phyloP scores from a whole-genome alignment of 2,329 filamentous ascomycete genomes.

The Hymenoscyphus fructigenus region DNA sequence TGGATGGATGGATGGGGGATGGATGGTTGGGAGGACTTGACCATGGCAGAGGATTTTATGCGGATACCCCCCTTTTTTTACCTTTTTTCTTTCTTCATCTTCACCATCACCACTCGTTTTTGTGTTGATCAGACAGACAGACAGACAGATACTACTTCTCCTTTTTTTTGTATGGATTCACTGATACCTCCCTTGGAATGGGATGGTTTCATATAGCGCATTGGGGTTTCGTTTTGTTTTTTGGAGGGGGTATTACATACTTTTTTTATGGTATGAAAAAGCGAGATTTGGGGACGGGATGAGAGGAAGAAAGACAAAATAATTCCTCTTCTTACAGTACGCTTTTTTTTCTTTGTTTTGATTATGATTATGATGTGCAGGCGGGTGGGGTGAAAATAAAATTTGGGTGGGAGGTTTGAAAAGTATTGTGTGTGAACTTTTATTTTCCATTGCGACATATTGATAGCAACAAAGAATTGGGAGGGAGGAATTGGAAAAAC shows the following conservation, averaged over 20 bases:
- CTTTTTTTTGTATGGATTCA: not conserved
- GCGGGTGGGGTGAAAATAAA: too few relatives aligned
- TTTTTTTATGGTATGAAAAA: not conserved
- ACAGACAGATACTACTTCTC: not conserved
- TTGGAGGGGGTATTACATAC: not conserved
- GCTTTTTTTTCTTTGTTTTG: too few relatives aligned
- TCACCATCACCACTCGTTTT: not conserved
- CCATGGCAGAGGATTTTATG: not conserved
- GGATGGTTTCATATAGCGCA: not conserved
- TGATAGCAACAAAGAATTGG: too few relatives aligned
- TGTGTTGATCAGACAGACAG: not conserved
- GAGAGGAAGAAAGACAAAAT: too few relatives aligned
- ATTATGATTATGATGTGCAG: too few relatives aligned
- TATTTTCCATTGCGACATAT: too few relatives aligned
- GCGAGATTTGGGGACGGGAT: not conserved
- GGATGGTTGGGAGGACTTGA: not conserved
- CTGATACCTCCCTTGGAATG: not conserved
- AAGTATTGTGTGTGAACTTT: too few relatives aligned
- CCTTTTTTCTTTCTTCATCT: not conserved
- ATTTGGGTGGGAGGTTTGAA: too few relatives aligned
- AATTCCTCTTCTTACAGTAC: too few relatives aligned
- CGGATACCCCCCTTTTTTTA: slow-evolving; percentile 3
- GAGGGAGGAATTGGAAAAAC: too few relatives aligned
- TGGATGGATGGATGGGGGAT: not conserved
- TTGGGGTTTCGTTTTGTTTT: not conserved